These are phyloP conservation scores for Tetradesmus obliquus DNA, from an alignment of 139 green algal species.

Conservation along the genomic window DNA sequence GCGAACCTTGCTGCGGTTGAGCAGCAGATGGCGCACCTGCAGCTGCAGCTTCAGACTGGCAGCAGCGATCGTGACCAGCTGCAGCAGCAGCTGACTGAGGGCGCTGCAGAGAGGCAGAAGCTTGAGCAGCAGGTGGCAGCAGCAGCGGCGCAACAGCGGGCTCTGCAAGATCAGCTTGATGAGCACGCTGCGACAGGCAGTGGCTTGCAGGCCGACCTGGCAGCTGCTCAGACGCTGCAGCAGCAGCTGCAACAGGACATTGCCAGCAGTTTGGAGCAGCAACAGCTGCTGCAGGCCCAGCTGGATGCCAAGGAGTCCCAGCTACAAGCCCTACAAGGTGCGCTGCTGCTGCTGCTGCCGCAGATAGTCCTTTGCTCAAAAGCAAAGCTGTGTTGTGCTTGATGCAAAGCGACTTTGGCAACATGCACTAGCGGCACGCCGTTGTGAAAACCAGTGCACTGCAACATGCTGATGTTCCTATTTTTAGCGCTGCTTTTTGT, in stretches of 20 bases:
- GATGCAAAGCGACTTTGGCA: too few species aligned
- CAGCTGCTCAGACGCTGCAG: background rate
- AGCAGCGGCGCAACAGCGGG: background rate
- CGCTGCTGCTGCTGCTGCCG: background rate
- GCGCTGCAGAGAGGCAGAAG: background rate
- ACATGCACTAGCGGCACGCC: too few species aligned
- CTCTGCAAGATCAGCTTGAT: background rate
- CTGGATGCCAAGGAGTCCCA: background rate
- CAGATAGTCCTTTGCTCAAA: too few species aligned
- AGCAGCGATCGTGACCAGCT: slow-evolving; percentile 1
- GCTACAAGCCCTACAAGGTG: background rate
- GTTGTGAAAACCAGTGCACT: too few species aligned
- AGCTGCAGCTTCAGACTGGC: background rate
- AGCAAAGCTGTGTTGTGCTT: too few species aligned
- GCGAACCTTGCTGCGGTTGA: background rate
- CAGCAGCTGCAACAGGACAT: background rate
- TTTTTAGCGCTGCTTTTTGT: background rate
- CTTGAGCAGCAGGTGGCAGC: slow-evolving; percentile 9
- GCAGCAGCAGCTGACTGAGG: background rate
- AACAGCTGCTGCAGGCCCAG: background rate
- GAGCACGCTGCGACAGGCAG: background rate
- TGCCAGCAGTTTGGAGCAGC: background rate
- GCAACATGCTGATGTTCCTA: too few species aligned
- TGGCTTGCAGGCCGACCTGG: background rate
- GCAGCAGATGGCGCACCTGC: slow-evolving; percentile 11